phyloP scores from a whole-genome alignment of 163 green algal species.

The Picocystis sp. region DNA sequence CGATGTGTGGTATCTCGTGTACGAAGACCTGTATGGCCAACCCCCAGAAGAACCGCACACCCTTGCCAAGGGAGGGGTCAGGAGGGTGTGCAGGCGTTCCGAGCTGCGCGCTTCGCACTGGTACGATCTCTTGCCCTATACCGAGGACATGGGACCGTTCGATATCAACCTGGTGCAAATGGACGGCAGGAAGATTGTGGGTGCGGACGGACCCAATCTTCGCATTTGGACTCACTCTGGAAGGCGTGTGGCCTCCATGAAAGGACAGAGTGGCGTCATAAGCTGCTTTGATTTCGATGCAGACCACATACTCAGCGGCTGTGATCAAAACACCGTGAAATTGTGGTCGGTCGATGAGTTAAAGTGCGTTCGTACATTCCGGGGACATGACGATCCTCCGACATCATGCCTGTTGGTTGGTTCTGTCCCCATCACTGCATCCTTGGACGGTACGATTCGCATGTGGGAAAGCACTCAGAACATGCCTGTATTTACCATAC shows the following conservation, averaged over 20 bases:
- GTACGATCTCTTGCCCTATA: conserved; percentile 18
- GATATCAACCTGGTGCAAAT: conserved; percentile 23
- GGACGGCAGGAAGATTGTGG: conserved; percentile 33
- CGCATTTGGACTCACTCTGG: conserved; percentile 34
- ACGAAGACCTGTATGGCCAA: conserved; percentile 12
- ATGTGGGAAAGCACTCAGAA: neutral
- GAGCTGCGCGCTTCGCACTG: conserved; percentile 26
- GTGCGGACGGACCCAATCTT: conserved; percentile 21
- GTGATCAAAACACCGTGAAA: neutral
- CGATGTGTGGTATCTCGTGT: conserved; percentile 10
- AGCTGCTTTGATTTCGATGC: neutral
- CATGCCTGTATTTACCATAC: neutral
- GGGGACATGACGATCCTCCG: neutral
- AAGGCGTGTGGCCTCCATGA: conserved; percentile 28
- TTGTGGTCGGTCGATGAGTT: neutral
- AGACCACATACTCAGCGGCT: neutral
- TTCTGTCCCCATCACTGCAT: neutral
- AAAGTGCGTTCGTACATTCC: neutral
- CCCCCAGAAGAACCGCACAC: neutral
- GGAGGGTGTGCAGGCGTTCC: conserved; percentile 20
- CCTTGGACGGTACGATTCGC: neutral
- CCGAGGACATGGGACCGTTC: conserved; percentile 12
- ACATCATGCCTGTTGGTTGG: neutral
- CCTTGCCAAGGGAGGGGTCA: conserved; percentile 8
- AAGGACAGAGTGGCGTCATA: conserved; percentile 11